phyloP scores from a whole-genome alignment of 345 rosid species.

The Excoecaria agallocha region DNA sequence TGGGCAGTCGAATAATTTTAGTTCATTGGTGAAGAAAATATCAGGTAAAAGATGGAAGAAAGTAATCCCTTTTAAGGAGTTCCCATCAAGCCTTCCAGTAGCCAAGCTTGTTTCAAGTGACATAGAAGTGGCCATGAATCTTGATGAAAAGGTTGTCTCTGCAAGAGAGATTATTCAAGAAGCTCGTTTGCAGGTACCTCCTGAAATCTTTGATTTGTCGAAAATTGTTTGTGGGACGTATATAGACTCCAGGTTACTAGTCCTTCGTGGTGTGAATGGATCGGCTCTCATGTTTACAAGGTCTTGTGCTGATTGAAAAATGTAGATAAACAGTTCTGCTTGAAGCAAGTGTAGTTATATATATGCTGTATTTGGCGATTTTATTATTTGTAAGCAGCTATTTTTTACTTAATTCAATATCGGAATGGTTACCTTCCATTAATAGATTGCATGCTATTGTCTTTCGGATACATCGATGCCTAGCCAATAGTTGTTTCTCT shows the following conservation, averaged over 20 bases:
- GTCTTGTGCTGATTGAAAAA: constrained; percentile 30
- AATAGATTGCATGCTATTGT: not conserved
- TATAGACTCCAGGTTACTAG: constrained; percentile 68
- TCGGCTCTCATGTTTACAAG: constrained; percentile 77
- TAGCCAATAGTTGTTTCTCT: too few relatives aligned
- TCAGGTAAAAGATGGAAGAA: constrained; percentile 68
- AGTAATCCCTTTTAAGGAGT: constrained; percentile 69
- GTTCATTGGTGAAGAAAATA: constrained; percentile 50
- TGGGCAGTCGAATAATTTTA: constrained; percentile 41
- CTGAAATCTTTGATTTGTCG: constrained; percentile 81
- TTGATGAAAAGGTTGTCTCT: constrained; percentile 39
- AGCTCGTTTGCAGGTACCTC: constrained; percentile 68
- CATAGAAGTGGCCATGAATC: constrained; percentile 49
- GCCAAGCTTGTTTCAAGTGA: constrained; percentile 64
- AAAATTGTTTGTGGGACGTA: constrained; percentile 82
- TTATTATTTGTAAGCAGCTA: not conserved
- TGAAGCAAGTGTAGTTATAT: not conserved
- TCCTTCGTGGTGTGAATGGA: constrained; percentile 77
- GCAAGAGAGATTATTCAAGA: constrained; percentile 59
- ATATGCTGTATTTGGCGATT: not conserved
- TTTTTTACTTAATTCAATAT: not conserved
- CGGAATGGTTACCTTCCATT: not conserved
- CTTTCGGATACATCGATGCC: too few relatives aligned
- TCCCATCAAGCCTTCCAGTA: constrained; percentile 83
- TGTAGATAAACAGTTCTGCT: too few relatives aligned